Percentiles rank a stretch among this genome's conserved stretches.
Conservation (phyloP, 306 rosid genomes). For the Casuarina equisetifolia region DNA sequence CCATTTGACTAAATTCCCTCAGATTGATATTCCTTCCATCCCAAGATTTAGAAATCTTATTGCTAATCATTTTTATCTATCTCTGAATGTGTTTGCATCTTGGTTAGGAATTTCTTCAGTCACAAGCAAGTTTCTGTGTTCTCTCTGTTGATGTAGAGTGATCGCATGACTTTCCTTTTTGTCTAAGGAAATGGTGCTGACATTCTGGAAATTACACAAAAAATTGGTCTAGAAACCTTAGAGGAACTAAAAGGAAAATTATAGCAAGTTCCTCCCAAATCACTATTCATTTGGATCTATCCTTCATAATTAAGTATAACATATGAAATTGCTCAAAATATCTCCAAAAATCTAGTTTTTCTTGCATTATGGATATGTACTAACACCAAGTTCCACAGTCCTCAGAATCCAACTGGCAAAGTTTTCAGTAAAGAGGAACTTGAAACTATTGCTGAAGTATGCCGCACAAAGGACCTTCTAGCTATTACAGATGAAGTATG, state of each 20-base stretch:
- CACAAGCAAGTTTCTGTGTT: neutral
- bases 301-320: neutral
- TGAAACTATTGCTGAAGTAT: slow-evolving; percentile 67
- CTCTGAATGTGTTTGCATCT: neutral
- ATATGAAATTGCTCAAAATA: neutral
- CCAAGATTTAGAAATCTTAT: neutral
- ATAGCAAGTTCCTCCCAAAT: neutral
- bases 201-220: neutral
- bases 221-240: neutral
- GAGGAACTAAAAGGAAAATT: neutral
- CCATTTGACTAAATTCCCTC: neutral
- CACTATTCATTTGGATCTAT: neutral
- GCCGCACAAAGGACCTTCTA: slow-evolving; percentile 52
- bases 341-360: slow-evolving; percentile 15
- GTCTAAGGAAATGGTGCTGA: neutral
- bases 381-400: slow-evolving; percentile 55
- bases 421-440: slow-evolving; percentile 82
- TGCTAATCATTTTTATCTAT: neutral
- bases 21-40: neutral
- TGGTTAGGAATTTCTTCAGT: neutral
- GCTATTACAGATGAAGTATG: slow-evolving; percentile 94
- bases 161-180: neutral
- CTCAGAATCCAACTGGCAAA: slow-evolving; percentile 95
- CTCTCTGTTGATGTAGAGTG: neutral
- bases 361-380: slow-evolving; percentile 32